Base-by-base conservation (phyloP, 768 basidiomycete species). In the Fistulinella prunicolor region DNA sequence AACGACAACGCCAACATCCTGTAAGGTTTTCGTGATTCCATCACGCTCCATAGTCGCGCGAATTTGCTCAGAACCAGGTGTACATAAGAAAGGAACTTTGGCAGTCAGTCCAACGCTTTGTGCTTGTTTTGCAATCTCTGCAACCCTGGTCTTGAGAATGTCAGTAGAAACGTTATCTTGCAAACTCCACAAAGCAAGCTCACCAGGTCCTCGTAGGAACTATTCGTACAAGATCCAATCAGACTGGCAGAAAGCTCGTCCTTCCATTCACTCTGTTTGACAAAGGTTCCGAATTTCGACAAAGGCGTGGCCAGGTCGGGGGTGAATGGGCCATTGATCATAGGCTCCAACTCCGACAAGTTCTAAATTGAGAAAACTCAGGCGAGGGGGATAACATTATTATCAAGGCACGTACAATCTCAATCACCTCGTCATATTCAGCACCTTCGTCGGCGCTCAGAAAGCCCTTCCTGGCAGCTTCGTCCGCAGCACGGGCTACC, bases 181-280 rank as follows among this genome's bases (percentile, higher is more conserved):
- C 44, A 29, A 46, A 44, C 35, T 26, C 9, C 38, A 22, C 3
- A 7, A 42, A 9, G 30, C 37, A 29, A 47, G 10, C 51, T 67
- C 51, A 89, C 90, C 91, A 94, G 86, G 62, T 94, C 91, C 65
- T 95, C 91, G 63, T 98, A 99, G 6, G 94, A 96, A 50, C 94
- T 96, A 67, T 99, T 99, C 24, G 96, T 99, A 68, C 96, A 99
- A n/a, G 93, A 96, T 20, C 96, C 96, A 61, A 99, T 99, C 22
- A 99, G 77, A 42, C 78, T 82, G 20, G 94, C 95, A 10, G 93
- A 88, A 43, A 98, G 73, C 65, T 91, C 86, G 61, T 94, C 90
- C 66, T 92, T 93, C 92, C 94, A 98, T 10, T 87, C 87, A 66
- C 92, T 87, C 54, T 85, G 81, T 64, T 82, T 73, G 17, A 97